A percentile compares a stretch with the other conserved stretches of the same genome.
These are phyloP conservation scores for Arctostaphylos glauca DNA, from an alignment of 148 eudicot genomes.

Conservation along the genomic window DNA sequence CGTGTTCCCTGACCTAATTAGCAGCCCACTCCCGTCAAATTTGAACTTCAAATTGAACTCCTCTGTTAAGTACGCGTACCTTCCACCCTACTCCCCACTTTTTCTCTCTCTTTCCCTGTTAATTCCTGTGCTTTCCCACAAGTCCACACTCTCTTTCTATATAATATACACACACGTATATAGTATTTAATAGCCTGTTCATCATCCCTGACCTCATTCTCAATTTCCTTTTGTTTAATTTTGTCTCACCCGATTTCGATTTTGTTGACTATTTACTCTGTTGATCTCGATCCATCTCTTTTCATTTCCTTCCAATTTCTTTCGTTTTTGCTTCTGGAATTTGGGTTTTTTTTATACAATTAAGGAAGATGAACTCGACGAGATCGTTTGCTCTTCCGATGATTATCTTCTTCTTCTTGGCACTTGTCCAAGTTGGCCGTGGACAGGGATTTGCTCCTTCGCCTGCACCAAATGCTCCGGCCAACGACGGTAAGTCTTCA, in stretches of 20 bases:
- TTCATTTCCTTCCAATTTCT: neutral
- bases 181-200: neutral
- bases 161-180: neutral
- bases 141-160: neutral
- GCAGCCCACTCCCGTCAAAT: neutral
- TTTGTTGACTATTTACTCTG: neutral
- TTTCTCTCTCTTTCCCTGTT: neutral
- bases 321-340: neutral
- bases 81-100: neutral
- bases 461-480: constrained; percentile 28
- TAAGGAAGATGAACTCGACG: constrained; percentile 19
- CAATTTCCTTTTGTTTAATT: neutral
- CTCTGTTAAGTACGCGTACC: neutral
- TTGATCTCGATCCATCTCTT: neutral
- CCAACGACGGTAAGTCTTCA: constrained; percentile 32
- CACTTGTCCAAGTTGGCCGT: constrained; percentile 24
- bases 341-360: neutral
- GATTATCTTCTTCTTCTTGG: constrained; percentile 27
- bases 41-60: neutral
- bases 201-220: neutral
- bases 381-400: constrained; percentile 29
- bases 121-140: neutral
- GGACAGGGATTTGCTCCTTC: constrained; percentile 40
- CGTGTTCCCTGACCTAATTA: neutral
- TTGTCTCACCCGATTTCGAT: neutral